These are phyloP conservation scores for Hypoxylon sp. DNA, from an alignment of 2,329 filamentous ascomycete genomes.

Conservation along the genomic window DNA sequence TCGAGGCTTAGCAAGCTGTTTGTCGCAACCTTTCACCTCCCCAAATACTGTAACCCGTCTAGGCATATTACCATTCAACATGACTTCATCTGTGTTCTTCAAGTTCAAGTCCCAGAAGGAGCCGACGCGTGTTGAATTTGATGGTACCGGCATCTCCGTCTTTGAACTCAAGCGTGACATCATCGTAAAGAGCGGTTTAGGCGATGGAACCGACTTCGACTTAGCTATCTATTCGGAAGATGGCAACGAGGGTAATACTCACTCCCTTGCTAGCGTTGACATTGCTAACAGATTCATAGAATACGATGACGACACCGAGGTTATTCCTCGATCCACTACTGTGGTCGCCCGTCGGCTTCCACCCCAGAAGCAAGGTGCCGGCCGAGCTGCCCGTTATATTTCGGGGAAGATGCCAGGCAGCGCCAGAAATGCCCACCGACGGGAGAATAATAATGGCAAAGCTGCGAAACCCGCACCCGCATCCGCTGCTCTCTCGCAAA, in stretches of 20 bases:
- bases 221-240: conserved; percentile 94
- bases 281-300: conserved; percentile 64
- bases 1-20: conserved; percentile 8
- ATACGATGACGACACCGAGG: conserved; percentile 97
- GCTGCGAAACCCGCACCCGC: conserved; percentile 66
- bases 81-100: conserved; percentile 99
- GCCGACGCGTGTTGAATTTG: conserved; percentile 92
- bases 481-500: conserved; percentile 70
- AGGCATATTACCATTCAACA: conserved; percentile 59
- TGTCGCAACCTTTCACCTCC: conserved; percentile 14
- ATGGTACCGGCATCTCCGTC: conserved; percentile 96
- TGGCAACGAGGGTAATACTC: conserved; percentile 82
- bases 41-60: conserved; percentile 35
- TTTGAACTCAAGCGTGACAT: conserved; percentile 99
- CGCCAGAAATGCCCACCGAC: conserved; percentile 82
- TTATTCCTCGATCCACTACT: conserved; percentile 93
- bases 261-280: not conserved
- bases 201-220: conserved; percentile 96
- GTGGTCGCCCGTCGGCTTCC: conserved; percentile 90
- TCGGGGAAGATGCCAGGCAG: conserved; percentile 94
- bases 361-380: conserved; percentile 85
- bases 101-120: conserved; percentile 99
- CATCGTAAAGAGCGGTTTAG: conserved; percentile 91
- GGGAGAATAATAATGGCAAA: conserved; percentile 71
- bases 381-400: conserved; percentile 92